A percentile compares a stretch with the other conserved stretches of the same genome.
phyloP scores from a whole-genome alignment of 192 early-diverging fungal species.

The Coemansia sp. region DNA sequence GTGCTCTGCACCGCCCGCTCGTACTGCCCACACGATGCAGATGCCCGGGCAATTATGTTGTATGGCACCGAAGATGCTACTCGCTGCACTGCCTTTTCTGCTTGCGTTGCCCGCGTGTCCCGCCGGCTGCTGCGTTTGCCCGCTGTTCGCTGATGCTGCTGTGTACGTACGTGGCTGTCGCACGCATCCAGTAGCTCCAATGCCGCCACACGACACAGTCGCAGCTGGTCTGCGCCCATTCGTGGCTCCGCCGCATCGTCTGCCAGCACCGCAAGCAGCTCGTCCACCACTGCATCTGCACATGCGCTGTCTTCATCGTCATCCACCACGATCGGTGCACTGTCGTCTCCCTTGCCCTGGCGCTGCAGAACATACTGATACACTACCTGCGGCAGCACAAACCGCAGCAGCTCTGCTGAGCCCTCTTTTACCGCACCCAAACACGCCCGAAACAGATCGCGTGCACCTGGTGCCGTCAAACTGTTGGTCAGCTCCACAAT shows the following conservation, averaged over 20 bases:
- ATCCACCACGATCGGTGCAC: conserved; percentile 21
- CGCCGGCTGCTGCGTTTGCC: conserved; percentile 31
- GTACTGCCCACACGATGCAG: conserved; percentile 37
- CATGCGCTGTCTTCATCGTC: conserved; percentile 30
- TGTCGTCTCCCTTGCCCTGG: not conserved
- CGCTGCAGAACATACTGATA: conserved; percentile 34
- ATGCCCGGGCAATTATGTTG: conserved; percentile 27
- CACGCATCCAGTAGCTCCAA: conserved; percentile 41
- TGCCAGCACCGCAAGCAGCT: conserved; percentile 36
- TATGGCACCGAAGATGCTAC: conserved; percentile 21
- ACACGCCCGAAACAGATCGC: conserved; percentile 32
- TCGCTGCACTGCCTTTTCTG: conserved; percentile 22
- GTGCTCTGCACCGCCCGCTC: conserved; percentile 41
- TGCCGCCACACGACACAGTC: conserved; percentile 35
- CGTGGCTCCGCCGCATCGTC: not conserved
- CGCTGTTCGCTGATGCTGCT: conserved; percentile 19
- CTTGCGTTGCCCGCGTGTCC: conserved; percentile 24
- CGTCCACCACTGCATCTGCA: conserved; percentile 6
- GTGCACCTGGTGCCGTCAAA: conserved; percentile 11
- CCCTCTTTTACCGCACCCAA: conserved; percentile 45
- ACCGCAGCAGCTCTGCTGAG: conserved; percentile 29
- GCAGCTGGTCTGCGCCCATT: conserved; percentile 37
- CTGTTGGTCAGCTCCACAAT: conserved; percentile 26
- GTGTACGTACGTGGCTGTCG: conserved; percentile 28
- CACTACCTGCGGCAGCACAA: conserved; percentile 35